A percentile compares a stretch with the other conserved stretches of the same genome.
Conservation (phyloP, 441 rosid species). For the Brassica hybrid region DNA sequence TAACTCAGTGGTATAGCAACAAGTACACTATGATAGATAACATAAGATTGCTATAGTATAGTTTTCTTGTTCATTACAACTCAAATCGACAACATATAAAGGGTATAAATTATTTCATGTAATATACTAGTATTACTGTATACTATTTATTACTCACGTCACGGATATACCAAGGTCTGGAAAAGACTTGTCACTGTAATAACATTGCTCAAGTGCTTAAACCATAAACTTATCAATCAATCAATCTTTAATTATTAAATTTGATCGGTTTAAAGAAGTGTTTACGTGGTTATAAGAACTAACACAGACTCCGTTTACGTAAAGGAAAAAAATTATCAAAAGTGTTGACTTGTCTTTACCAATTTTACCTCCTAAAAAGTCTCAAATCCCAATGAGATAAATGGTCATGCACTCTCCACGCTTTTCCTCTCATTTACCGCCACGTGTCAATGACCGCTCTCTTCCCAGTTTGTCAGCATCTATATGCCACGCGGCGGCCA, state of each 20-base stretch:
- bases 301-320: conserved; percentile 5
- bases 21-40: background rate
- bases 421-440: conserved; percentile 27
- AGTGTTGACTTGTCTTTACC: conserved; percentile 31
- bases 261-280: conserved; percentile 33
- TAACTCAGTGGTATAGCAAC: background rate
- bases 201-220: background rate
- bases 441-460: conserved; percentile 34
- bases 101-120: background rate
- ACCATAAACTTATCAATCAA: conserved; percentile 24
- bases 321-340: background rate
- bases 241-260: conserved; percentile 18
- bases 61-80: background rate
- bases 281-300: conserved; percentile 35
- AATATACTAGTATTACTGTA: background rate
- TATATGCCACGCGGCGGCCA: conserved; percentile 33
- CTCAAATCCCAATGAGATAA: conserved; percentile 39
- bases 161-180: background rate
- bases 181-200: background rate
- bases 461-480: conserved; percentile 31
- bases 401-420: conserved; percentile 42
- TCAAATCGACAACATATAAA: background rate
- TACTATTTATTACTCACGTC: background rate
- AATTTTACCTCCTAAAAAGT: conserved; percentile 3
- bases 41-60: background rate